Evolutionary conservation across 768 basidiomycete genomes (phyloP).

Genomic region (Lentinus brumalis): DNA sequence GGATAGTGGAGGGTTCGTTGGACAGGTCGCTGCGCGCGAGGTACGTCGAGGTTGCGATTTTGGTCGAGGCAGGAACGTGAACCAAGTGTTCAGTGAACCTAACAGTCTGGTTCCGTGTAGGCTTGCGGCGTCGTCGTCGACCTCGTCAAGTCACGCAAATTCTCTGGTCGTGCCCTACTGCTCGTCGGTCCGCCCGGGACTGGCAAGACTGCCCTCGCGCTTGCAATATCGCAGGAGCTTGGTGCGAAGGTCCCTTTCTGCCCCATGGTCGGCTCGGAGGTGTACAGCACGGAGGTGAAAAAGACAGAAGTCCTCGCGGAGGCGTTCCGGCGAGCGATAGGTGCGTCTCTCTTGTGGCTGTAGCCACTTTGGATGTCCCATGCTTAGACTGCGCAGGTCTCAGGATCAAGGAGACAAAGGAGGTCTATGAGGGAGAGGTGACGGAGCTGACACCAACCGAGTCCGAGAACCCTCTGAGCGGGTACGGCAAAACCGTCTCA

Average conservation of each 20-base stretch:
- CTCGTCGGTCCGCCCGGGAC: constrained; percentile 97
- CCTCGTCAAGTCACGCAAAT: constrained; percentile 87
- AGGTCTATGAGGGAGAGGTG: constrained; percentile 98
- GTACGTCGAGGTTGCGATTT: constrained; percentile 40
- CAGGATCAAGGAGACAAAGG: constrained; percentile 98
- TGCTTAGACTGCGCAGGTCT: constrained; percentile 58
- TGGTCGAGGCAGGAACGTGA: background rate
- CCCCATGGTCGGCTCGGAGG: constrained; percentile 98
- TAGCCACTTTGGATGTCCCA: background rate
- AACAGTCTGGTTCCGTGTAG: constrained; percentile 38
- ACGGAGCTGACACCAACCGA: constrained; percentile 96
- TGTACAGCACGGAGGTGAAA: constrained; percentile 96
- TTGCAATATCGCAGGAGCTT: constrained; percentile 94
- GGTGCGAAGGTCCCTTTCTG: constrained; percentile 96
- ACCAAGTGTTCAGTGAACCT: background rate
- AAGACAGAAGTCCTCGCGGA: constrained; percentile 98
- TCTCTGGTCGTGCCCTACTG: constrained; percentile 89
- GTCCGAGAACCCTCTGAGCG: constrained; percentile 94
- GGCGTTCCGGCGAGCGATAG: constrained; percentile 92
- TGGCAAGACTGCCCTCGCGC: constrained; percentile 94
- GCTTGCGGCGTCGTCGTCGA: constrained; percentile 91
- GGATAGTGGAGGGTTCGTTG: constrained; percentile 86
- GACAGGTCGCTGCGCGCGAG: constrained; percentile 89
- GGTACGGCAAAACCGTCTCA: constrained; percentile 98
- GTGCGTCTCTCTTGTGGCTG: constrained; percentile 47